These are phyloP conservation scores for Arthroderma sp. DNA, from an alignment of 2,329 filamentous ascomycete genomes.

Conservation along the genomic window DNA sequence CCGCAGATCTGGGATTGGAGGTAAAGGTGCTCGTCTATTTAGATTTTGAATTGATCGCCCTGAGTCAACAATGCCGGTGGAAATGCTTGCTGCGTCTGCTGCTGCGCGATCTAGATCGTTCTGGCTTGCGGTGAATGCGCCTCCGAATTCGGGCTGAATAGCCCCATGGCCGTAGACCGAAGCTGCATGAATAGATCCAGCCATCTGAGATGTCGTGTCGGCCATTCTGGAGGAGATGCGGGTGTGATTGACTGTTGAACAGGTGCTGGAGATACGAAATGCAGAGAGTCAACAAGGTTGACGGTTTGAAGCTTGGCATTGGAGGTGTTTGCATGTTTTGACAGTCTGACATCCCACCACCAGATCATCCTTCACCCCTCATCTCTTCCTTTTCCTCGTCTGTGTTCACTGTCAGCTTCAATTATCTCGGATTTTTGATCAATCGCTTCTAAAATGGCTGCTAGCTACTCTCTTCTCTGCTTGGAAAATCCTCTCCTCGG, in stretches of 20 bases:
- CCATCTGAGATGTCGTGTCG: slow-evolving; percentile 52
- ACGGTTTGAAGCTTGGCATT: neutral
- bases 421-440: slow-evolving; percentile 5
- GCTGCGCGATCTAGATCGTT: slow-evolving; percentile 46
- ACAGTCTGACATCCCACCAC: slow-evolving; percentile 2
- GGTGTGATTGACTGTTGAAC: too few relatives aligned
- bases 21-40: slow-evolving; percentile 41
- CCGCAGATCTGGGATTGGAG: slow-evolving; percentile 64
- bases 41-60: slow-evolving; percentile 21
- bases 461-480: slow-evolving; percentile 70
- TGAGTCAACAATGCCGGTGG: slow-evolving; percentile 34
- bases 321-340: neutral
- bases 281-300: too few relatives aligned
- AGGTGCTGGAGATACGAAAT: too few relatives aligned
- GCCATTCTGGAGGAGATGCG: slow-evolving; percentile 32
- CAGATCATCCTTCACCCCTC: neutral
- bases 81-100: slow-evolving; percentile 30
- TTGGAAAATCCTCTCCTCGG: slow-evolving; percentile 96
- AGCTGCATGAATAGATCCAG: slow-evolving; percentile 67
- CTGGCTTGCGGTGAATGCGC: slow-evolving; percentile 21
- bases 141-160: slow-evolving; percentile 39
- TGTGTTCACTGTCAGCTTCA: slow-evolving; percentile 4
- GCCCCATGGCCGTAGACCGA: slow-evolving; percentile 57
- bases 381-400: neutral
- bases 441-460: slow-evolving; percentile 47